phyloP scores from a whole-genome alignment of 2,329 filamentous ascomycete species.

The Curvularia spicifera region DNA sequence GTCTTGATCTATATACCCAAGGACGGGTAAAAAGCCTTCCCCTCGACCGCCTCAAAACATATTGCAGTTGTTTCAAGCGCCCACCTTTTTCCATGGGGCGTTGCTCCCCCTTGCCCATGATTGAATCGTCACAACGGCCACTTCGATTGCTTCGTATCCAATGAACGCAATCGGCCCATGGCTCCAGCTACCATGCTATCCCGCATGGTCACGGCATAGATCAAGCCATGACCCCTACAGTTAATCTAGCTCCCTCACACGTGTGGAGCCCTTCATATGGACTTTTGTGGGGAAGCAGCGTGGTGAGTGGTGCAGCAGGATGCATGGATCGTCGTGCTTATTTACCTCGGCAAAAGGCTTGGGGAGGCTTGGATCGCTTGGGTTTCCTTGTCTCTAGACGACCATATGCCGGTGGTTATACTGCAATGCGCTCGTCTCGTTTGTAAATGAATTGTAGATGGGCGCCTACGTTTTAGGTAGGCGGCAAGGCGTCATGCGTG shows the following conservation, averaged over 20 bases:
- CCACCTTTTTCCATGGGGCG: neutral
- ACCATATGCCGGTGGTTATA: conserved; percentile 4
- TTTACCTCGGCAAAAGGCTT: conserved; percentile 19
- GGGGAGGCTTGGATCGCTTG: conserved; percentile 11
- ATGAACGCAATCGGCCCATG: conserved; percentile 1
- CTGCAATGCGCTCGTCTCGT: neutral
- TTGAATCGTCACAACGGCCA: neutral
- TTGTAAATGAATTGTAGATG: neutral
- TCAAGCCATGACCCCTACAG: conserved; percentile 7
- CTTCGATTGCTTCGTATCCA: neutral
- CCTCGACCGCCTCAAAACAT: conserved; percentile 7
- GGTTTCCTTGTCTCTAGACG: neutral
- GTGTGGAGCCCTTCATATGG: conserved; percentile 5
- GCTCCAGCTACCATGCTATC: neutral
- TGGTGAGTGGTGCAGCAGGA: neutral
- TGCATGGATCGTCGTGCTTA: conserved; percentile 13
- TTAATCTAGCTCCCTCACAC: conserved; percentile 13
- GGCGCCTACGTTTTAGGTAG: neutral
- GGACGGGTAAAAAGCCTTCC: conserved; percentile 12
- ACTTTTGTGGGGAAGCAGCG: conserved; percentile 12
- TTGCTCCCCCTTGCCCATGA: neutral
- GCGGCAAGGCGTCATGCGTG: neutral
- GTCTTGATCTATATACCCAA: conserved; percentile 10
- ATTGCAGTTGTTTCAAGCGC: conserved; percentile 12
- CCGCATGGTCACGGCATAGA: neutral